Evolutionary conservation across 2,329 filamentous ascomycete species (phyloP).

Genomic region (Diaporthe amygdali): DNA sequence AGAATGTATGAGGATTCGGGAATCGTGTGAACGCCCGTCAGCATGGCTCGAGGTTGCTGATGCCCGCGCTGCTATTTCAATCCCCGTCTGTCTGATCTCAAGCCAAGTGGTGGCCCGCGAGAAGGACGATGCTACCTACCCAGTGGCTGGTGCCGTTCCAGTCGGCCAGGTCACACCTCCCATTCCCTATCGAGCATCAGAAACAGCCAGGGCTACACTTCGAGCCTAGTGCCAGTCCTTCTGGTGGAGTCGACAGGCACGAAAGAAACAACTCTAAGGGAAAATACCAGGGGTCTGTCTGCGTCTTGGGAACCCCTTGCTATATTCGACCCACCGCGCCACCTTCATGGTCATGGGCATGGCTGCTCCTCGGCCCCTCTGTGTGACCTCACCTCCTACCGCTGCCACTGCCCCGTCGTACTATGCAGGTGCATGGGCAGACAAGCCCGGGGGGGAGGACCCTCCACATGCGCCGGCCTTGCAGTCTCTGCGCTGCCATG

Average conservation of each 20-base stretch:
- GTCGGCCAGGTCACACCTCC: not conserved
- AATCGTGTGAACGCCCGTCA: not conserved
- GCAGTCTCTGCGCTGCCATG: not conserved
- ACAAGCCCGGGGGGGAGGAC: not conserved
- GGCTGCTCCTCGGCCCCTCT: slow-evolving; percentile 5
- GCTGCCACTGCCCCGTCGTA: not conserved
- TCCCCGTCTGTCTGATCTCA: not conserved
- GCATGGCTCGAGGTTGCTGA: not conserved
- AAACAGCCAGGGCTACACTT: slow-evolving; percentile 10
- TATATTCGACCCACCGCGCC: slow-evolving; percentile 14
- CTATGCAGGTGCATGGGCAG: not conserved
- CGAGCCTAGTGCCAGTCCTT: slow-evolving; percentile 6
- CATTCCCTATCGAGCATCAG: slow-evolving; percentile 14
- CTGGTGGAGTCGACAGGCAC: slow-evolving; percentile 8
- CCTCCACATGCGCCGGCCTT: slow-evolving; percentile 7
- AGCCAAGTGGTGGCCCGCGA: not conserved
- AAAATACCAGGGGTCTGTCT: slow-evolving; percentile 3
- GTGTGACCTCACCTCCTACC: slow-evolving; percentile 10
- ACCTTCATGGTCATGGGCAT: slow-evolving; percentile 18
- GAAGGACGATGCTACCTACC: not conserved
- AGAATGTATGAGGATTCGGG: not conserved
- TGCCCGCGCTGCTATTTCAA: slow-evolving; percentile 22
- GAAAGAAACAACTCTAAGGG: slow-evolving; percentile 18
- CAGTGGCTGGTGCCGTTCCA: slow-evolving; percentile 2
- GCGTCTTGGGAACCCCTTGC: slow-evolving; percentile 19